These are phyloP conservation scores for Trichosporon sp. DNA, from an alignment of 1,284 basidiomycete genomes.

Conservation along the genomic window DNA sequence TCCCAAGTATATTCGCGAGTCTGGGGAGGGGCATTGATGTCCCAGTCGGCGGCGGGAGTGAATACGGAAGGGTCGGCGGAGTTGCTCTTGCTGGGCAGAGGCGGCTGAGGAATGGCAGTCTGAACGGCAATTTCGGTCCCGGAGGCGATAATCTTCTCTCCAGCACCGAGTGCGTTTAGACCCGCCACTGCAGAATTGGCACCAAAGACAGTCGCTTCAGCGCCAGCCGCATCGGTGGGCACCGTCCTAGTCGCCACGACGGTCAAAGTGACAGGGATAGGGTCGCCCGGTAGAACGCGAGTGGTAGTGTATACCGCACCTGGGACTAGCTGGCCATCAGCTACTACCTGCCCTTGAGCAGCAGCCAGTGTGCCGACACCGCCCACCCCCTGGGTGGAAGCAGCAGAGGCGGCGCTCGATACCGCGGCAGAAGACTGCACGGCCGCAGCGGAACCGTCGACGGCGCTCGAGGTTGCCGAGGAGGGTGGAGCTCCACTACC, in stretches of 20 bases:
- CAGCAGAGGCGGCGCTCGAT: background rate
- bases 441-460: no score
- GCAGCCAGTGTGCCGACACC: background rate
- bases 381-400: background rate
- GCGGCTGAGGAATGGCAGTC: constrained; percentile 6
- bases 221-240: background rate
- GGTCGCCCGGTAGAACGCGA: background rate
- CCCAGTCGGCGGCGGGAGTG: background rate
- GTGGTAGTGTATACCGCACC: background rate
- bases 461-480: no score
- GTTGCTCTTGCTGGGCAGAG: constrained; percentile 1
- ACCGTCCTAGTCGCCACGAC: background rate
- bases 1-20: background rate
- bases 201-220: background rate
- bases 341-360: background rate
- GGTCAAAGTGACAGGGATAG: background rate
- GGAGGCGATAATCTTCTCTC: background rate
- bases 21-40: background rate
- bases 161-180: background rate
- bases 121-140: background rate
- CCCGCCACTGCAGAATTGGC: background rate
- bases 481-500: no score
- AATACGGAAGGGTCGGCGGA: constrained; percentile 1
- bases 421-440: no score
- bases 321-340: background rate